These are phyloP conservation scores for Clarireedia sp. DNA, from an alignment of 2,329 filamentous ascomycete genomes.

Conservation along the genomic window DNA sequence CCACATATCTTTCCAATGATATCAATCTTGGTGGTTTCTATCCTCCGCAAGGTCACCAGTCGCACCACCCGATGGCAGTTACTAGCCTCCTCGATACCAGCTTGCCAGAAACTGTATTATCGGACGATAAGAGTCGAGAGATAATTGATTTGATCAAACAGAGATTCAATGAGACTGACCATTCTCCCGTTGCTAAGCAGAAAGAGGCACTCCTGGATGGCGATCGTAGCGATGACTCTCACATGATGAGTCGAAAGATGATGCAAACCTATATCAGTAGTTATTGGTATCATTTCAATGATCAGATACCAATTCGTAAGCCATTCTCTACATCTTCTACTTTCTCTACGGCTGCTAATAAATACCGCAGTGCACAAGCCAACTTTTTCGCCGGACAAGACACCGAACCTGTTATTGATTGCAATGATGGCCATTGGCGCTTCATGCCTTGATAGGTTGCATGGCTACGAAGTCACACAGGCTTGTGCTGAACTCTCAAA, in stretches of 20 bases:
- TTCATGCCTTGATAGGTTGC: constrained; percentile 76
- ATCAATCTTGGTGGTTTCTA: constrained; percentile 48
- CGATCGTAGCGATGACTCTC: constrained; percentile 56
- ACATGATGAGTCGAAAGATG: constrained; percentile 79
- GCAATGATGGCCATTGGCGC: constrained; percentile 91
- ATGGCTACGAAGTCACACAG: constrained; percentile 65
- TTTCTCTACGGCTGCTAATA: constrained; percentile 13
- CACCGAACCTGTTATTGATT: constrained; percentile 74
- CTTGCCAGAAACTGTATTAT: constrained; percentile 70
- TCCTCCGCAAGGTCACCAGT: constrained; percentile 38
- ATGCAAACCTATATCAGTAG: constrained; percentile 92
- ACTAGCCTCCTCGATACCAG: constrained; percentile 76
- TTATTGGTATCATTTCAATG: constrained; percentile 92
- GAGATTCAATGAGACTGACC: constrained; percentile 73
- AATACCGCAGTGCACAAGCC: constrained; percentile 63
- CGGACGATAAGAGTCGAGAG: constrained; percentile 79
- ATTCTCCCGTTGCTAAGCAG: constrained; percentile 63
- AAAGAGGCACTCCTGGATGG: constrained; percentile 70
- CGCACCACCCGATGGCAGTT: constrained; percentile 81
- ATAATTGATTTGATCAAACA: constrained; percentile 74
- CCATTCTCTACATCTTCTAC: neutral
- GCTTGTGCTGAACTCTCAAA: constrained; percentile 77
- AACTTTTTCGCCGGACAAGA: constrained; percentile 82
- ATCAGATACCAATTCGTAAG: constrained; percentile 73
- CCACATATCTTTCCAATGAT: constrained; percentile 42